Conservation (phyloP, 192 early-diverging fungal species). For the Coemansia sp. region DNA sequence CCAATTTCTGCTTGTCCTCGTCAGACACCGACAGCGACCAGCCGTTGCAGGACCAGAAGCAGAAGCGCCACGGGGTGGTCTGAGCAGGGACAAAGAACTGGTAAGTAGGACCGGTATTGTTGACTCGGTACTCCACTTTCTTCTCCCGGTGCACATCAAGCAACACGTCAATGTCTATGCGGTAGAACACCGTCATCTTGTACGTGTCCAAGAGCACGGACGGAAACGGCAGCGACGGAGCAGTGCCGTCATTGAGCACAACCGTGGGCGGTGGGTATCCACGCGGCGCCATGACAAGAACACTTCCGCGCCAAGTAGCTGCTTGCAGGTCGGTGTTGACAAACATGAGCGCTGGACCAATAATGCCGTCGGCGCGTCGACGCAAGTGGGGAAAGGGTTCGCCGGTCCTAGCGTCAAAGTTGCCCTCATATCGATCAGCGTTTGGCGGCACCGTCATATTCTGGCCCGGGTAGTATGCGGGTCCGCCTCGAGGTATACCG, state of each 20-base stretch:
- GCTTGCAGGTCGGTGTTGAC: conserved; percentile 59
- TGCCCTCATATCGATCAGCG: conserved; percentile 52
- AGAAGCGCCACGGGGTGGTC: conserved; percentile 63
- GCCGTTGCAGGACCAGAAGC: conserved; percentile 75
- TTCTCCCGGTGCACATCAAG: conserved; percentile 50
- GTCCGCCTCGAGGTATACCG: conserved; percentile 48
- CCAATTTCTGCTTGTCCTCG: conserved; percentile 45
- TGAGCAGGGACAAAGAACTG: conserved; percentile 57
- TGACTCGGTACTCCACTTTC: conserved; percentile 47
- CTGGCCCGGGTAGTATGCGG: conserved; percentile 41
- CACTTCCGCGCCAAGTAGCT: conserved; percentile 61
- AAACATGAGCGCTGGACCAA: conserved; percentile 60
- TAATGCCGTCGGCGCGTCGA: conserved; percentile 46
- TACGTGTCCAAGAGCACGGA: conserved; percentile 59
- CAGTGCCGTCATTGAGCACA: conserved; percentile 42
- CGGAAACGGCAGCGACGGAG: conserved; percentile 29
- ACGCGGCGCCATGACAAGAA: conserved; percentile 54
- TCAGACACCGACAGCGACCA: conserved; percentile 61
- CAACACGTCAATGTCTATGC: conserved; percentile 60
- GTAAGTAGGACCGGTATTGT: conserved; percentile 54
- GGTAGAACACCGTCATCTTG: conserved; percentile 66
- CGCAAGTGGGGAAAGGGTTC: conserved; percentile 49
- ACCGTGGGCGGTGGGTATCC: conserved; percentile 38
- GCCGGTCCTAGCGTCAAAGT: conserved; percentile 52
- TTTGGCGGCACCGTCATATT: conserved; percentile 10